Evolutionary conservation across 2,329 filamentous ascomycete genomes (phyloP).

Genomic region (Aspergillus carbonarius): DNA sequence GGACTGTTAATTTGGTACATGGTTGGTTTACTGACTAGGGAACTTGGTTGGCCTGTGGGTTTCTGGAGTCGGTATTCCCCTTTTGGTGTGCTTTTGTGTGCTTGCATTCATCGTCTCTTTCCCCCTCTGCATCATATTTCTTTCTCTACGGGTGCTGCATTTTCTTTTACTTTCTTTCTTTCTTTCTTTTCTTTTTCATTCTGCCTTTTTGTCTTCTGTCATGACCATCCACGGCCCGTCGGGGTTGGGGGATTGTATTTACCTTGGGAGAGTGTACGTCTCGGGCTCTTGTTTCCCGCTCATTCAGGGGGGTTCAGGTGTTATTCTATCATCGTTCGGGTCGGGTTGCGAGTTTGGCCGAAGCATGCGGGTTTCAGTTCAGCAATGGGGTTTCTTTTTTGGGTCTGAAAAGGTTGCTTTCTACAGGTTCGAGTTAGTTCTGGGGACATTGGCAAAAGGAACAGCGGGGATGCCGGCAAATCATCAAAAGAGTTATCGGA

Average conservation of each 20-base stretch:
- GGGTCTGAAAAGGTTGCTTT: conserved; percentile 19
- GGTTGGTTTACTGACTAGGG: conserved; percentile 31
- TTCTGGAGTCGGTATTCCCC: conserved; percentile 32
- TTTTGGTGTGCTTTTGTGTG: conserved; percentile 21
- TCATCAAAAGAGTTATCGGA: conserved; percentile 26
- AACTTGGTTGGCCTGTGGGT: conserved; percentile 30
- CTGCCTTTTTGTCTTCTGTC: conserved; percentile 3
- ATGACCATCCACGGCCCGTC: conserved; percentile 8
- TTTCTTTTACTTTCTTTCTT: too few species aligned
- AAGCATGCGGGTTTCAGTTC: conserved; percentile 12
- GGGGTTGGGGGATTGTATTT: conserved; percentile 17
- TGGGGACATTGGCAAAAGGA: conserved; percentile 19
- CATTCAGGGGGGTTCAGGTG: conserved; percentile 20
- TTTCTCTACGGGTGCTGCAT: conserved; percentile 9
- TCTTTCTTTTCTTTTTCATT: too few species aligned
- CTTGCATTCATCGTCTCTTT: conserved; percentile 9
- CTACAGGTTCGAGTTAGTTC: conserved; percentile 5
- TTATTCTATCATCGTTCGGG: conserved; percentile 18
- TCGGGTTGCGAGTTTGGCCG: conserved; percentile 20
- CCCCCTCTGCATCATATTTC: conserved; percentile 9
- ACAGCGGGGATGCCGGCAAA: conserved; percentile 20
- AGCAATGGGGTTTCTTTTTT: conserved; percentile 7
- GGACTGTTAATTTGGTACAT: conserved; percentile 30
- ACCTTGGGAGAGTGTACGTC: conserved; percentile 17
- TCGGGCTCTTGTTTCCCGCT: conserved; percentile 21